Evolutionary conservation across 257 asterid species (phyloP).

Genomic region (Hygrophila difformis): DNA sequence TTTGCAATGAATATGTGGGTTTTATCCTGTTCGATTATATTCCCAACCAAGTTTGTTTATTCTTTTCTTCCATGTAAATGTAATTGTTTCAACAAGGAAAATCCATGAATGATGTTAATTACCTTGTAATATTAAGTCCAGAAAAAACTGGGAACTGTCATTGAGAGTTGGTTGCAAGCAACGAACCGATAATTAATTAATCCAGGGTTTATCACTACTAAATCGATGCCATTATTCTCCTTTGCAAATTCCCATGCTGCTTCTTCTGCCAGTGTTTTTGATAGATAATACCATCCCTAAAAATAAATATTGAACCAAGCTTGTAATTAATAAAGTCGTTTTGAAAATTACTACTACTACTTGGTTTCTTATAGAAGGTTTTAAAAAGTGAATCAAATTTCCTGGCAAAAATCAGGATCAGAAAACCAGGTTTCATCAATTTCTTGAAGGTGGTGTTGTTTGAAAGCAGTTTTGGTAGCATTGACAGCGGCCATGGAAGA

Average conservation of each 20-base stretch:
- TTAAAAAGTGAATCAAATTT: too few relatives aligned
- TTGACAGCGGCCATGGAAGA: constrained; percentile 33
- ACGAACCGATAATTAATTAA: constrained; percentile 31
- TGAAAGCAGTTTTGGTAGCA: background rate
- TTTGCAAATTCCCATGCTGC: constrained; percentile 31
- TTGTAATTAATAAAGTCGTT: too few relatives aligned
- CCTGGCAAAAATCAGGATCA: constrained; percentile 28
- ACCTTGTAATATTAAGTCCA: constrained; percentile 9
- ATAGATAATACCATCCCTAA: constrained; percentile 18
- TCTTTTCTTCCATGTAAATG: too few relatives aligned
- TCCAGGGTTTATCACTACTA: constrained; percentile 34
- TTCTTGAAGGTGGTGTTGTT: constrained; percentile 3
- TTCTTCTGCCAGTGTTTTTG: constrained; percentile 40
- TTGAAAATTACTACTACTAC: too few relatives aligned
- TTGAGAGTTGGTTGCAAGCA: constrained; percentile 31
- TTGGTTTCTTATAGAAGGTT: too few relatives aligned
- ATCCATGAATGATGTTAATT: too few relatives aligned
- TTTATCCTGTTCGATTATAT: too few relatives aligned
- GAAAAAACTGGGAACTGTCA: constrained; percentile 12
- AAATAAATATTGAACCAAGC: too few relatives aligned
- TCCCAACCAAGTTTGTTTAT: too few relatives aligned
- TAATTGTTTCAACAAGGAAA: too few relatives aligned
- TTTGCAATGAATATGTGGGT: too few relatives aligned
- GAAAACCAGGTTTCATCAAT: constrained; percentile 44
- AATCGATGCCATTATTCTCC: constrained; percentile 24